Conservation (phyloP, 78 protist species). For the Monocercomonoides exilis region DNA sequence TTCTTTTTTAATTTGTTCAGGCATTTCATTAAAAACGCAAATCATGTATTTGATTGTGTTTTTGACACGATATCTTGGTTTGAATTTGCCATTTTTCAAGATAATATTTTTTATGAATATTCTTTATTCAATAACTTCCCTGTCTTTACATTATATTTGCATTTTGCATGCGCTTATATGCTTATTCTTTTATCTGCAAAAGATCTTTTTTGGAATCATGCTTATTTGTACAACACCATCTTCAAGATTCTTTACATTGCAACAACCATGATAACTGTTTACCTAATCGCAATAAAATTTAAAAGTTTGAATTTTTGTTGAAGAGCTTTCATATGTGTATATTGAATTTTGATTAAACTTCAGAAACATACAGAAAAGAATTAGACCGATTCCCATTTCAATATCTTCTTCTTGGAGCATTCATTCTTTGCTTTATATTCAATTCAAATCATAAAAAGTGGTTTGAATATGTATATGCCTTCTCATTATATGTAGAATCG, state of each 20-base stretch:
- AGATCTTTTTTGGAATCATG: conserved; percentile 17
- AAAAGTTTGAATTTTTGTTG: neutral
- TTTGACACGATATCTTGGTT: conserved; percentile 14
- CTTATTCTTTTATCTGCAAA: neutral
- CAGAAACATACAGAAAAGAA: conserved; percentile 1
- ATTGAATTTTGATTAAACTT: too few relatives aligned
- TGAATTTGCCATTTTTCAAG: neutral
- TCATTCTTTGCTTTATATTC: conserved; percentile 2
- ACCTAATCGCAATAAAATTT: neutral
- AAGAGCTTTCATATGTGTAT: neutral
- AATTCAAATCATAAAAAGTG: neutral
- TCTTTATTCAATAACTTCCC: neutral
- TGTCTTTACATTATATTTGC: neutral
- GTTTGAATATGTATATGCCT: neutral
- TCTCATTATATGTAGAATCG: conserved; percentile 11
- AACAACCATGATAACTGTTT: neutral
- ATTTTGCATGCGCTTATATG: neutral
- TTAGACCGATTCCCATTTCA: neutral
- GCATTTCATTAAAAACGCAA: conserved; percentile 17
- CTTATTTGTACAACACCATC: neutral
- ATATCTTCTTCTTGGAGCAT: neutral
- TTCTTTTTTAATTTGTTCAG: neutral
- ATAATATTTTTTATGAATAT: neutral
- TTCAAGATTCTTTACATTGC: neutral
- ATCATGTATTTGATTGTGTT: conserved; percentile 13